Percentiles rank a stretch among this genome's conserved stretches.
phyloP scores from a whole-genome alignment of 1,284 basidiomycete genomes.

The Phaffia rhodozyma region DNA sequence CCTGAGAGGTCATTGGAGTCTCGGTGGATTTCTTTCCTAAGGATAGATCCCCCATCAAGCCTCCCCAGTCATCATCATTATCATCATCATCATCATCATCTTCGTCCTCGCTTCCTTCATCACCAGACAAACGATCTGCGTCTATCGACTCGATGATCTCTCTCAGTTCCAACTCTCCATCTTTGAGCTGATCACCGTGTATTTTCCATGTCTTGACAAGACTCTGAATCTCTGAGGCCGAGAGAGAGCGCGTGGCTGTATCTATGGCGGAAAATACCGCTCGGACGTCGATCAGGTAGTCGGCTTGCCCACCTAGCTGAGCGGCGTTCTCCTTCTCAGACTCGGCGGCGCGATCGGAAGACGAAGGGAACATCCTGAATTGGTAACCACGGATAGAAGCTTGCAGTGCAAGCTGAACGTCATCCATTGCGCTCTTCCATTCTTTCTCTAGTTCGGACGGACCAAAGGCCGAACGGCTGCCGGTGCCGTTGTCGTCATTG shows the following conservation, averaged over 20 bases:
- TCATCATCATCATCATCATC: slow-evolving; percentile 1
- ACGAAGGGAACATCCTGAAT: not conserved
- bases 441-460: not conserved
- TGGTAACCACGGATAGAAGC: not conserved
- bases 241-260: not conserved
- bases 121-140: not conserved
- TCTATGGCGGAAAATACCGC: not conserved
- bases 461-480: too few species aligned
- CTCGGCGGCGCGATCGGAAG: not conserved
- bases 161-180: slow-evolving; percentile 10
- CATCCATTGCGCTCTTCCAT: slow-evolving; percentile 2
- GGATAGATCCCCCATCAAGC: slow-evolving; percentile 4
- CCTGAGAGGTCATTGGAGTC: not conserved
- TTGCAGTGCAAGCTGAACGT: not conserved
- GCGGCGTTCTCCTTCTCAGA: too few species aligned
- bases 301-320: too few species aligned
- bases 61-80: slow-evolving; percentile 12
- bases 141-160: slow-evolving; percentile 3
- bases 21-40: not conserved
- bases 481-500: not conserved
- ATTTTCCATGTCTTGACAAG: not conserved
- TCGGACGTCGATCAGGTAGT: too few species aligned
- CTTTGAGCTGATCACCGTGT: slow-evolving; percentile 2
- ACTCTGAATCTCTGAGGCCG: not conserved
- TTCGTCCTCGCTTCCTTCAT: not conserved